These are phyloP conservation scores for Akanthomyces lecanii DNA, from an alignment of 2,329 filamentous ascomycete species.

Conservation along the genomic window DNA sequence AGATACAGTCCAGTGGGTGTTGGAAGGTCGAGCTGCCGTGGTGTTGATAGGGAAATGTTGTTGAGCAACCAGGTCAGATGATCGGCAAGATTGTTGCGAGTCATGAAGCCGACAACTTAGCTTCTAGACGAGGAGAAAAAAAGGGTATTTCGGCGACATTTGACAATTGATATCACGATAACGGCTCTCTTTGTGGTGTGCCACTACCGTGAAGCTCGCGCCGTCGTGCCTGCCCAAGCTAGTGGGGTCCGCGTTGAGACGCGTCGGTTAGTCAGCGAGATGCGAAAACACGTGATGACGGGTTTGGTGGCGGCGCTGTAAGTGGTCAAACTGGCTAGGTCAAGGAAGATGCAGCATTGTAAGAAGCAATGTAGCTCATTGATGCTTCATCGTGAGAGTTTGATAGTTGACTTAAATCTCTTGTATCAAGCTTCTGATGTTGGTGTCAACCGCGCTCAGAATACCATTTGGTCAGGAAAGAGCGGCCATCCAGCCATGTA, in stretches of 20 bases:
- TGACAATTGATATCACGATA: neutral
- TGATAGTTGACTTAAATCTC: too few species aligned
- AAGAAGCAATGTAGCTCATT: neutral
- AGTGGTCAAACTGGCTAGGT: neutral
- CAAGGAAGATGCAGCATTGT: too few species aligned
- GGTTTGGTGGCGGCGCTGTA: neutral
- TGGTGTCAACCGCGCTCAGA: neutral
- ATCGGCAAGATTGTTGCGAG: conserved; percentile 56
- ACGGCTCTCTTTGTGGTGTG: neutral
- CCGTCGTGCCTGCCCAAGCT: conserved; percentile 1
- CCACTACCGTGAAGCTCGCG: conserved; percentile 1
- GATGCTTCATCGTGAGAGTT: neutral
- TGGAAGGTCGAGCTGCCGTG: conserved; percentile 37
- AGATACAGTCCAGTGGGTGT: conserved; percentile 25
- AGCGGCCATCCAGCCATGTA: neutral
- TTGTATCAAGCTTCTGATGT: too few species aligned
- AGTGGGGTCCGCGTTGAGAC: conserved; percentile 17
- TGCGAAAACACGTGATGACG: conserved; percentile 19
- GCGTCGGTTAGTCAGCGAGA: conserved; percentile 19
- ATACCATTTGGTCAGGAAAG: too few species aligned
- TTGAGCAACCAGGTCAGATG: conserved; percentile 55
- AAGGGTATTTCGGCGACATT: neutral
- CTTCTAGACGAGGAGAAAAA: neutral
- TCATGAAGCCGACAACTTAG: conserved; percentile 47
- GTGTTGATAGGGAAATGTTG: conserved; percentile 40